These are phyloP conservation scores for Protomyces inundatus DNA, from an alignment of 1,139 yeast species.

Conservation along the genomic window DNA sequence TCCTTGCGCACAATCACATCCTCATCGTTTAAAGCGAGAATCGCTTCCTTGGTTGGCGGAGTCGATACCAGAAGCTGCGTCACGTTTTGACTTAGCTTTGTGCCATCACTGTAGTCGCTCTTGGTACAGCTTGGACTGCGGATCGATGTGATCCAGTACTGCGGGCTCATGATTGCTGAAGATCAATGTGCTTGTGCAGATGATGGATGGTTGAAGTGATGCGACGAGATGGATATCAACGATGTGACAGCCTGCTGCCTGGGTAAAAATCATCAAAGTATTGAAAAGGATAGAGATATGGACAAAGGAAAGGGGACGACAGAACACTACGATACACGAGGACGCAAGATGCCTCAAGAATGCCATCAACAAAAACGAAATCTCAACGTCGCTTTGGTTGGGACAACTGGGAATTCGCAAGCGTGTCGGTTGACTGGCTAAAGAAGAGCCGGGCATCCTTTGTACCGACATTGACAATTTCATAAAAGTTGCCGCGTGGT, in stretches of 20 bases:
- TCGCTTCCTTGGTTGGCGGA: constrained; percentile 2
- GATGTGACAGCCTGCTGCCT: too few relatives aligned
- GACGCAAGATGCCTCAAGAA: too few relatives aligned
- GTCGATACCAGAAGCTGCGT: background rate
- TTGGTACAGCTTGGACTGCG: background rate
- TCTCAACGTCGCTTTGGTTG: constrained; percentile 2
- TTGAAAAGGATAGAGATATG: background rate
- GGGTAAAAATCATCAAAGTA: too few relatives aligned
- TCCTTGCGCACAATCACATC: constrained; percentile 13
- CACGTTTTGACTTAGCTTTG: constrained; percentile 9
- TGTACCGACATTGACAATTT: constrained; percentile 42
- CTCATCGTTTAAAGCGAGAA: constrained; percentile 2
- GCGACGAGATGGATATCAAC: too few relatives aligned
- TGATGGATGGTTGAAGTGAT: too few relatives aligned
- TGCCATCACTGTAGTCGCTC: background rate
- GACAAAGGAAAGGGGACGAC: background rate
- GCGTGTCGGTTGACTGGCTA: constrained; percentile 57
- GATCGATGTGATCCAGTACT: background rate
- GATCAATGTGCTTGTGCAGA: too few relatives aligned
- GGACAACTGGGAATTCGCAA: constrained; percentile 31
- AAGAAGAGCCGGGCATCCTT: constrained; percentile 62
- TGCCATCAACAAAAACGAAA: too few relatives aligned
- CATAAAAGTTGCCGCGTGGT: constrained; percentile 49
- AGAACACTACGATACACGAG: too few relatives aligned
- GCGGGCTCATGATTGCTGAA: too few relatives aligned